A percentile compares a stretch with the other conserved stretches of the same genome.
Conservation (phyloP, 2,329 filamentous ascomycete genomes). For the Fusarium sp. region DNA sequence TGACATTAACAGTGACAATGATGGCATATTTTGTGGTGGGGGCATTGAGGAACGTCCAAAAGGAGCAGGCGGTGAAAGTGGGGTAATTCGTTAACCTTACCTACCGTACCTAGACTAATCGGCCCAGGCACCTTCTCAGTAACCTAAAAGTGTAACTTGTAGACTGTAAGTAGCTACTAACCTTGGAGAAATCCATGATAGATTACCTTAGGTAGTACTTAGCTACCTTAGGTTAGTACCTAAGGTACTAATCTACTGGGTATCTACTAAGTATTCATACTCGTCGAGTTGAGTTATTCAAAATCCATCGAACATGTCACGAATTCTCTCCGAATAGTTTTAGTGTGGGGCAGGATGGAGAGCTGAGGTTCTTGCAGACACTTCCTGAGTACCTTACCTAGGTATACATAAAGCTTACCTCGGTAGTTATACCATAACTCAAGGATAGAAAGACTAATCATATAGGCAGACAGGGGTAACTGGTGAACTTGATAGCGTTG, state of each 20-base stretch:
- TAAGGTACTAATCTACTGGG: no score
- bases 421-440: no score
- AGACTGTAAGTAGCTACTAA: no score
- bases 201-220: no score
- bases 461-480: not conserved
- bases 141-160: no score
- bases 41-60: constrained; percentile 17
- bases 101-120: no score
- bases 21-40: constrained; percentile 35
- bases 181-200: not conserved
- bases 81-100: constrained; percentile 5
- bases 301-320: not conserved
- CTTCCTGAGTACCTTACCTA: no score
- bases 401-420: no score
- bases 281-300: no score
- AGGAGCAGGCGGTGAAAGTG: constrained; percentile 40
- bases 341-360: not conserved
- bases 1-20: not conserved
- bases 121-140: not conserved
- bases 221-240: no score
- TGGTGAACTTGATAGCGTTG: not conserved
- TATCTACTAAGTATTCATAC: not conserved
- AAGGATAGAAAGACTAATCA: not conserved
- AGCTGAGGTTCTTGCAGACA: not conserved
- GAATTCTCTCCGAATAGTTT: not conserved